Evolutionary conservation across 2,329 filamentous ascomycete genomes (phyloP), one percentile per base, ranked within the genome.

Genomic region (Aspergillus sp.): DNA sequence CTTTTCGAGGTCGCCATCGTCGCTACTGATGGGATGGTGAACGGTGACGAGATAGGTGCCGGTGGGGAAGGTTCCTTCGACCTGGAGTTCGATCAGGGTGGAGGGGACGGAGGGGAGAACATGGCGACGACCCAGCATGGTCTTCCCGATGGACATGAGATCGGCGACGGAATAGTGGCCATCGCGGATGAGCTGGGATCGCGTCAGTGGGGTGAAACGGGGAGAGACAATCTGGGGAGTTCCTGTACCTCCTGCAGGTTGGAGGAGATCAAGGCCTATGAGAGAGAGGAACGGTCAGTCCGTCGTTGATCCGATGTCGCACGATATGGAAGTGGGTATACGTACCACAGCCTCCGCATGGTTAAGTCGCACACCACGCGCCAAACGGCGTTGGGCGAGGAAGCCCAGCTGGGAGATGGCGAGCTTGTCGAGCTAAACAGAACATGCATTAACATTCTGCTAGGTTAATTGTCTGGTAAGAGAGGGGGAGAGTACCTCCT

Each of bases 11-110:
- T 97, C 86, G 4, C 92, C 93, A 68, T 97, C 88, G 59, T 96
- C 88, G 55, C 85, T 87, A 59, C 86, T 85, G 71, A 97, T 88
- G 21, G 93, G 93, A 68, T 95, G 85, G 74, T 96, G 91, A 16
- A 97, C 90, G 0, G 93, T 97, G 32, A 97, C 92, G 38, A 97
- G 85, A 68, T 96, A 97, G 2, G 92, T 96, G 50, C 93, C 93
- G 5, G 84, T 88, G 23, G 85, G 87, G 68, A 97, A 97, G 2
- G 92, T 97, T 54, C 93, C 93, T 74, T 97, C 93, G 59, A 97
- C 89, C 79, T 95, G 91, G 62, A 97, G 83, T 75, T 96, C 88
- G 53, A 84, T 81, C 41, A 97, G 83, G 3, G 89, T 91, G 40
- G 83, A 80, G 54, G 87, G 83, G 20, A 97, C 93, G 10, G 88